phyloP scores from a whole-genome alignment of 805 yeast species.

The Phaffomyces antillensis region DNA sequence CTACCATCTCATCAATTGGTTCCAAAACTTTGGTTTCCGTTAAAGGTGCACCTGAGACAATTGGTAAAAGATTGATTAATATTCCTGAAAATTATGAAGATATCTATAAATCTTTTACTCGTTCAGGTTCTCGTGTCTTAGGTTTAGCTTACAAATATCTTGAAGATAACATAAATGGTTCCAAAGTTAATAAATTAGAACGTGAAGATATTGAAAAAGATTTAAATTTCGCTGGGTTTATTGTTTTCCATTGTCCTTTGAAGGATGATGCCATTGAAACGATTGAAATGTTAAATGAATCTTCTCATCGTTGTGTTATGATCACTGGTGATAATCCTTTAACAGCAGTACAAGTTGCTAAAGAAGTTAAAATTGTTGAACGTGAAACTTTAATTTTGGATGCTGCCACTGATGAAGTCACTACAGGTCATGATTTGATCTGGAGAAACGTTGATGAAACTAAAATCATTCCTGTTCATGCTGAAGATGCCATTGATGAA shows the following conservation, averaged over 20 bases:
- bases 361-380: conserved; percentile 81
- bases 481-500: conserved; percentile 48
- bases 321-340: conserved; percentile 98
- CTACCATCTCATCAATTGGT: conserved; percentile 65
- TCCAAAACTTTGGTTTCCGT: conserved; percentile 68
- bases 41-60: conserved; percentile 98
- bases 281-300: conserved; percentile 86
- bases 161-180: conserved; percentile 40
- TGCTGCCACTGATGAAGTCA: conserved; percentile 67
- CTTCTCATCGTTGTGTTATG: conserved; percentile 94
- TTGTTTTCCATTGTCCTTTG: conserved; percentile 96
- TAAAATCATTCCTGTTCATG: conserved; percentile 56
- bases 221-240: conserved; percentile 81
- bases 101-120: conserved; percentile 81
- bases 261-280: conserved; percentile 89
- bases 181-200: conserved; percentile 49
- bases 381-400: conserved; percentile 83
- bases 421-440: conserved; percentile 51
- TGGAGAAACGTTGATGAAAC: conserved; percentile 86
- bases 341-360: conserved; percentile 97
- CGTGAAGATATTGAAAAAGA: conserved; percentile 74
- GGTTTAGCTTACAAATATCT: conserved; percentile 86
- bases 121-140: conserved; percentile 93
- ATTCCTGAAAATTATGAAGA: conserved; percentile 80
- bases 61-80: conserved; percentile 61